Conservation (phyloP, 768 basidiomycete genomes). For the Hypsizygus marmoreus region DNA sequence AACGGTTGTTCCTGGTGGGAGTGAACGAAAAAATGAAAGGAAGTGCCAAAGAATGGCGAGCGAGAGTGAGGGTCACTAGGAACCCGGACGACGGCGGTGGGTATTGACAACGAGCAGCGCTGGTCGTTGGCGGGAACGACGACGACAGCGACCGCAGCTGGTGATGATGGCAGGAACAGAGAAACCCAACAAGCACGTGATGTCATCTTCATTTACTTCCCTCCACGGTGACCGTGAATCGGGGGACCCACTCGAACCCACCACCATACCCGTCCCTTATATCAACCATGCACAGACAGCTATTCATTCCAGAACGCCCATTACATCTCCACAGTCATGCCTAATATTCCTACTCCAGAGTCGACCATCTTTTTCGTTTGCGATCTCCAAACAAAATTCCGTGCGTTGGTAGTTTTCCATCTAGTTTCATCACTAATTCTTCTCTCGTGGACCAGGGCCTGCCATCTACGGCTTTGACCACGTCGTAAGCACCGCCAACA, state of each 20-base stretch:
- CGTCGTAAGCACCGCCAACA: conserved; percentile 68
- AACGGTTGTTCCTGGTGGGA: conserved; percentile 34
- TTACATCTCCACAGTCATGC: conserved; percentile 20
- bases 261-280: conserved; percentile 1
- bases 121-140: conserved; percentile 13
- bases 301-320: conserved; percentile 19
- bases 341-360: conserved; percentile 31
- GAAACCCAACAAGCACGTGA: conserved; percentile 23
- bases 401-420: conserved; percentile 42
- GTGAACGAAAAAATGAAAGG: conserved; percentile 39
- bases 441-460: conserved; percentile 24
- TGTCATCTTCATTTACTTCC: neutral
- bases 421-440: too few relatives aligned
- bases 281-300: neutral
- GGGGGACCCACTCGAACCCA: neutral
- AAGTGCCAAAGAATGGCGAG: conserved; percentile 31
- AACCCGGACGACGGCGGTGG: conserved; percentile 8
- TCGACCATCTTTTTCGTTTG: conserved; percentile 74
- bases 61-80: conserved; percentile 18
- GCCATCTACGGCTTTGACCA: conserved; percentile 73
- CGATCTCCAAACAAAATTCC: conserved; percentile 79
- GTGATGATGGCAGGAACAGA: conserved; percentile 20
- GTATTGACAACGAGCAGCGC: conserved; percentile 17
- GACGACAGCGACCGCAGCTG: conserved; percentile 6
- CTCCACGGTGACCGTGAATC: conserved; percentile 7